Conservation (phyloP, 2,329 filamentous ascomycete species). For the Penicillium sp. region DNA sequence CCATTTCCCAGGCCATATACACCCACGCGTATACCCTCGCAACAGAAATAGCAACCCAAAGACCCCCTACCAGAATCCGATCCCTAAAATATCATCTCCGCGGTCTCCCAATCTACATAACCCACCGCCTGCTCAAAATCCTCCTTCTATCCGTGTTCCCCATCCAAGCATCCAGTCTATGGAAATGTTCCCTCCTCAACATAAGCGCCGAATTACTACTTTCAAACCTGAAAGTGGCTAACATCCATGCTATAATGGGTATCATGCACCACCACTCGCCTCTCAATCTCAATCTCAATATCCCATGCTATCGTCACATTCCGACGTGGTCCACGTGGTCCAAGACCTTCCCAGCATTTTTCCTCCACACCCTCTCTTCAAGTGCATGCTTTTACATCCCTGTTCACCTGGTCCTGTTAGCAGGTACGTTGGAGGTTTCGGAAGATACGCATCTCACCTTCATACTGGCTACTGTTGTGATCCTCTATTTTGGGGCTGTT, state of each 20-base stretch:
- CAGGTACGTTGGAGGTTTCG: not conserved
- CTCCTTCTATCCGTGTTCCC: slow-evolving; percentile 7
- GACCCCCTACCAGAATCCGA: not conserved
- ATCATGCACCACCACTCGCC: no score
- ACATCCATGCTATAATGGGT: slow-evolving; percentile 9
- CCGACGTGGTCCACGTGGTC: slow-evolving; percentile 3
- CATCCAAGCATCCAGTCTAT: not conserved
- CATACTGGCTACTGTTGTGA: not conserved
- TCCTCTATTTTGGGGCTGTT: slow-evolving; percentile 12
- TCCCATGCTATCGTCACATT: not conserved
- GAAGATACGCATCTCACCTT: not conserved
- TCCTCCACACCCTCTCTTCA: slow-evolving; percentile 14
- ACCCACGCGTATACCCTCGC: not conserved
- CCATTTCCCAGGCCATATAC: slow-evolving; percentile 5
- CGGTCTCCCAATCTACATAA: slow-evolving; percentile 10
- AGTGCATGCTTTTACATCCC: slow-evolving; percentile 17
- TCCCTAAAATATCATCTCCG: not conserved
- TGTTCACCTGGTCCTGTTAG: not conserved
- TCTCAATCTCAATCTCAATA: not conserved
- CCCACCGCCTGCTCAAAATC: slow-evolving; percentile 10
- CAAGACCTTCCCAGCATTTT: slow-evolving; percentile 5
- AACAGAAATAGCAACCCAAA: not conserved
- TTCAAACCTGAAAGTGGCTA: slow-evolving; percentile 11
- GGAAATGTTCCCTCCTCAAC: not conserved
- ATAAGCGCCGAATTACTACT: slow-evolving; percentile 7